Conservation (phyloP, 1,284 basidiomycete genomes). For the Volvariella volvacea region DNA sequence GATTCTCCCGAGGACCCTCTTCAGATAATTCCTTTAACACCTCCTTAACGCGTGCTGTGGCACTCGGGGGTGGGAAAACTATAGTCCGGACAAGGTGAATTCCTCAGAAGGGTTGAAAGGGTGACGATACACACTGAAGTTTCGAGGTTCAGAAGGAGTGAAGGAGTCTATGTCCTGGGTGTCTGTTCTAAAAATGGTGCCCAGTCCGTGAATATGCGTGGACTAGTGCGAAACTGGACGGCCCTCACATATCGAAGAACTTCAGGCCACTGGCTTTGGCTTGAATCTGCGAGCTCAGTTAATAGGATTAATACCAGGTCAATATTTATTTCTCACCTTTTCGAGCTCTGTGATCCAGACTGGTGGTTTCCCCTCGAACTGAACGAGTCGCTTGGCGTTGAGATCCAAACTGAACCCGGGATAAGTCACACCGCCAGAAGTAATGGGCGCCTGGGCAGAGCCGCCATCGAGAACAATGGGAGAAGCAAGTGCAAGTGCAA, state of each 20-base stretch:
- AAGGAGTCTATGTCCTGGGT: conserved; percentile 53
- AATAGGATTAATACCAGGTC: conserved; percentile 6
- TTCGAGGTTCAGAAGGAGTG: conserved; percentile 29
- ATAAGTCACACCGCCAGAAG: conserved; percentile 17
- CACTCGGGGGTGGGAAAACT: conserved; percentile 51
- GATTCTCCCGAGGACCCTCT: conserved; percentile 60
- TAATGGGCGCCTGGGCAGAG: conserved; percentile 25
- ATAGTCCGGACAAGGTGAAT: conserved; percentile 28
- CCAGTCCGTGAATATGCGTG: too few species aligned
- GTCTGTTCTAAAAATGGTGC: conserved; percentile 55
- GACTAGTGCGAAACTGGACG: conserved; percentile 14
- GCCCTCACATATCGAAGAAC: conserved; percentile 80
- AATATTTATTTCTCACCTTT: conserved; percentile 43
- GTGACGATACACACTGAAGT: conserved; percentile 25
- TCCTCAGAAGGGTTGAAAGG: conserved; percentile 10
- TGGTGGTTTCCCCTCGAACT: conserved; percentile 62
- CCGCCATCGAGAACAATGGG: conserved; percentile 19
- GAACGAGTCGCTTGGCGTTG: conserved; percentile 64
- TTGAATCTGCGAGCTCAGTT: conserved; percentile 47
- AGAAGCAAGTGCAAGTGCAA: conserved; percentile 25
- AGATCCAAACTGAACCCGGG: conserved; percentile 56
- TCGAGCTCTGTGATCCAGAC: conserved; percentile 80
- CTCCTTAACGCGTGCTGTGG: conserved; percentile 46
- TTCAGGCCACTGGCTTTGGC: conserved; percentile 68
- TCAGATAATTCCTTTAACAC: conserved; percentile 63